Conservation (phyloP, 768 basidiomycete species). For the Pisolithus albus region DNA sequence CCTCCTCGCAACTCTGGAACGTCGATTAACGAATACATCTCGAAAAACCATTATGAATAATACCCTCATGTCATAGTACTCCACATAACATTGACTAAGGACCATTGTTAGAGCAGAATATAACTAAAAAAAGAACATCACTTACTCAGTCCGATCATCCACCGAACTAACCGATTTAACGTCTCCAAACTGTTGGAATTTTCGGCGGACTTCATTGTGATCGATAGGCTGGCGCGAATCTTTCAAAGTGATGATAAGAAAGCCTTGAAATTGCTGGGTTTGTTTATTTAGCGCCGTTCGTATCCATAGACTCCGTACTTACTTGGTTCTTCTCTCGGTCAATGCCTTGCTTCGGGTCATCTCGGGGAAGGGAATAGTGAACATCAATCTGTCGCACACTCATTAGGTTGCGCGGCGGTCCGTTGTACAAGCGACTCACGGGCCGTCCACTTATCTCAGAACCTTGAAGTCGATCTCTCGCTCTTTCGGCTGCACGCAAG, state of each 20-base stretch:
- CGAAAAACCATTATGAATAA: slow-evolving; percentile 16
- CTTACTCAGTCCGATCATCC: slow-evolving; percentile 57
- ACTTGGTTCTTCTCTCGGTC: slow-evolving; percentile 80
- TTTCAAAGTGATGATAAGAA: slow-evolving; percentile 69
- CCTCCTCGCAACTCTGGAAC: slow-evolving; percentile 64
- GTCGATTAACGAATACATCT: slow-evolving; percentile 6
- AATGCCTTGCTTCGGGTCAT: slow-evolving; percentile 63
- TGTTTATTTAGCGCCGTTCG: slow-evolving; percentile 7
- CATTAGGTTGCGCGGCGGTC: slow-evolving; percentile 4
- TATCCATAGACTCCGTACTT: slow-evolving; percentile 9
- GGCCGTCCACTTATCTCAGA: slow-evolving; percentile 83
- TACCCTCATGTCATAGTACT: slow-evolving; percentile 87
- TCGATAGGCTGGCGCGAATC: slow-evolving; percentile 70
- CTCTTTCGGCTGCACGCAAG: slow-evolving; percentile 85
- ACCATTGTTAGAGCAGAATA: slow-evolving; percentile 5
- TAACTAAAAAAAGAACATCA: background rate
- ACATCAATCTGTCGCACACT: slow-evolving; percentile 77
- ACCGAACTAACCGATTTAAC: slow-evolving; percentile 72
- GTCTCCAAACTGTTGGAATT: slow-evolving; percentile 87
- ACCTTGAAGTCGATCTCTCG: slow-evolving; percentile 85
- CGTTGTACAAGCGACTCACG: slow-evolving; percentile 45
- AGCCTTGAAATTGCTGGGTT: slow-evolving; percentile 70
- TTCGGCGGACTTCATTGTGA: slow-evolving; percentile 77
- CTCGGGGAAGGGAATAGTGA: slow-evolving; percentile 92
- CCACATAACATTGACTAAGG: slow-evolving; percentile 80